Base-by-base conservation (phyloP, 2,329 filamentous ascomycete genomes). In the Rutstroemia sydowiana region DNA sequence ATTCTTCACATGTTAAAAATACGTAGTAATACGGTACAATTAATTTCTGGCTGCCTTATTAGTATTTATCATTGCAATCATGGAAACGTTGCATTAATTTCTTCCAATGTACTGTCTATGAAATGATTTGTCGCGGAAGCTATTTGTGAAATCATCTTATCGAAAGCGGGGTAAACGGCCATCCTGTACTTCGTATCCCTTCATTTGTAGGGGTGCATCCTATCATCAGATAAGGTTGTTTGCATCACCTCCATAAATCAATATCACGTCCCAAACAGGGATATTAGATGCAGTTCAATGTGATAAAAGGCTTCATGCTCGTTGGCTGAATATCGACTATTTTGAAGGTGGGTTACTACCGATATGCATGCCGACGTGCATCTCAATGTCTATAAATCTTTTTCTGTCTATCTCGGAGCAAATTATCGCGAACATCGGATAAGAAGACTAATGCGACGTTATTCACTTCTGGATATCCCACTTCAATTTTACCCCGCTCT, bases 1-100 rank as follows among this genome's bases (percentile, higher is more conserved):
- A 26, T 4, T 26, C 23, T 26, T 26, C 23, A 26, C 4, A 26
- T 26, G 8, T n/a, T n/a, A n/a, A n/a, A n/a, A n/a, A n/a, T n/a
- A n/a, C n/a, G n/a, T 8, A 26, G 23, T 26, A 26, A 26, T 26
- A 26, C 23, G 23, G 8, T 26, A 4, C 23, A 26, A 26, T 8
- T 4, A 8, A 26, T 8, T 4, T 4, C 23, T 26, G 23, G 23
- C 8, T 4, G 23, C 23, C 23, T 26, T 26, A 26, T 26, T 8
- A 4, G 23, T 8, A 26, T 26, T 26, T 26, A 26, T 8, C 8
- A 26, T 26, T 4, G 4, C 23, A 26, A 39, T n/a, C 8, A 39
- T 16, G 18, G 36, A 44, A 45, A 51, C 48, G 48, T 49, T 51
- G 30, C 48, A 51, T 51, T 14, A 7, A 50, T 28, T 20, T 47